Base-by-base conservation (phyloP, 148 eudicot genomes). In the Amaranthus hypochondriacus region DNA sequence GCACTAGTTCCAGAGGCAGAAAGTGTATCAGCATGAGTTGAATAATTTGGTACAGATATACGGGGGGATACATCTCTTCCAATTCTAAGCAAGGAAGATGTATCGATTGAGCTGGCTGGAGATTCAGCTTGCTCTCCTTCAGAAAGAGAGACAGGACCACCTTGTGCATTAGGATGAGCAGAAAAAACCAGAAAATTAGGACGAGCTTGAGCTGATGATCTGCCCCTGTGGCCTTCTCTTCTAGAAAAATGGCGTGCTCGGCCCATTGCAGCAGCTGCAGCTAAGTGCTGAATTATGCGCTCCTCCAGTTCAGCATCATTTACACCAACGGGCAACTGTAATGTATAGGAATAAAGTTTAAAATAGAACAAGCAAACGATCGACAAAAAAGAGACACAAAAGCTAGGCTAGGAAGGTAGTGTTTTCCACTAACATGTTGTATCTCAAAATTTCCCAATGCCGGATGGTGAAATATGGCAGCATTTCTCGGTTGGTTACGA, bases 251-350 rank as follows among this genome's bases (percentile, higher is more conserved):
- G 90, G 6, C 96, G 93, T 5, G 97, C 87, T 78, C 98, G 85
- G 57, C 98, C 96, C 98, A 95, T 92, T 44, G 96, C 96, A 61
- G 98, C 96, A 2, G 98, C 98, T 48, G 98, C 97, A 12, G 98
- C 97, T 71, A 95, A 81, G 81, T 95, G 98, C 79, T 95, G 98
- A 79, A 95, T 87, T 58, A 95, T 92, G 68, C 96, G 91, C 83
- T 95, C 98, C 82, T 95, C 98, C 68, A 95, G 92, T 76, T 95
- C 98, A 72, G 96, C 87, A 71, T 95, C 97, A 73, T 87, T 90
- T 57, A 83, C 92, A 67, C 87, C 86, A 63, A 77, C 93, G 11
- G 98, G 93, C 77, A 92, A 72, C 97, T 95, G 87, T 39, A 76
- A 70, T 51, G 18, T 76, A 72, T 54, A 70, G 4, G 68, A 42